phyloP scores from a whole-genome alignment of 1,284 basidiomycete species.

The Ustilago cynodontis region DNA sequence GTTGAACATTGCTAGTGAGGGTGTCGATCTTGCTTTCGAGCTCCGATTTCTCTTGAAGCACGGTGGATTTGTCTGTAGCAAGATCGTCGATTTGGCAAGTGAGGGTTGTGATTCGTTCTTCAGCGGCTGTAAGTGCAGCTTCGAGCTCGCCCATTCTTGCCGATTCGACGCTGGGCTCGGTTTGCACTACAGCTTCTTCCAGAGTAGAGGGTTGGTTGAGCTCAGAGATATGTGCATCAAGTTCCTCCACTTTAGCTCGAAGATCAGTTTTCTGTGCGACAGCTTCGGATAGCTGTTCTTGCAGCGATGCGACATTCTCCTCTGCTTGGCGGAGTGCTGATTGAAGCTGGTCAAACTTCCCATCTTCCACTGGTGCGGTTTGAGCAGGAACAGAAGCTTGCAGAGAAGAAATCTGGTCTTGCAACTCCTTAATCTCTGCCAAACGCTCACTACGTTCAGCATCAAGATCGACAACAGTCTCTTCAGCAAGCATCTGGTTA shows the following conservation, averaged over 20 bases:
- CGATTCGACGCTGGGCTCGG: neutral
- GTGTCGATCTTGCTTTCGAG: slow-evolving; percentile 1
- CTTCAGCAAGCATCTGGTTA: slow-evolving; percentile 41
- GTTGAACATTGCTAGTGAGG: neutral
- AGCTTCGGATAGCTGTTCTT: neutral
- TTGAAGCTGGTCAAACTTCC: neutral
- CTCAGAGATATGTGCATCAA: neutral
- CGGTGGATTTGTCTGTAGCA: neutral
- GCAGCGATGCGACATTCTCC: neutral
- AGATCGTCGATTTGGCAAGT: neutral
- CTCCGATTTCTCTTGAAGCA: neutral
- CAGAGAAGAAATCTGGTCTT: neutral
- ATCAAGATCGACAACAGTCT: slow-evolving; percentile 32
- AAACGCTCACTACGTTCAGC: slow-evolving; percentile 9
- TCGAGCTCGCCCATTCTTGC: neutral
- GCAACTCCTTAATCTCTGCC: slow-evolving; percentile 6
- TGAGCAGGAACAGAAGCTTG: neutral
- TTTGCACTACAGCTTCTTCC: neutral
- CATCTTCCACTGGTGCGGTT: neutral
- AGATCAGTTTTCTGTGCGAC: slow-evolving; percentile 7
- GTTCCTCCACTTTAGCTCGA: neutral
- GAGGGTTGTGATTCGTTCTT: neutral
- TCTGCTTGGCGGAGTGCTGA: neutral
- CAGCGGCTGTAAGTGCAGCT: neutral
- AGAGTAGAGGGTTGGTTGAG: neutral